Conservation (phyloP, 192 early-diverging fungal genomes). For the Linnemannia hyalina region DNA sequence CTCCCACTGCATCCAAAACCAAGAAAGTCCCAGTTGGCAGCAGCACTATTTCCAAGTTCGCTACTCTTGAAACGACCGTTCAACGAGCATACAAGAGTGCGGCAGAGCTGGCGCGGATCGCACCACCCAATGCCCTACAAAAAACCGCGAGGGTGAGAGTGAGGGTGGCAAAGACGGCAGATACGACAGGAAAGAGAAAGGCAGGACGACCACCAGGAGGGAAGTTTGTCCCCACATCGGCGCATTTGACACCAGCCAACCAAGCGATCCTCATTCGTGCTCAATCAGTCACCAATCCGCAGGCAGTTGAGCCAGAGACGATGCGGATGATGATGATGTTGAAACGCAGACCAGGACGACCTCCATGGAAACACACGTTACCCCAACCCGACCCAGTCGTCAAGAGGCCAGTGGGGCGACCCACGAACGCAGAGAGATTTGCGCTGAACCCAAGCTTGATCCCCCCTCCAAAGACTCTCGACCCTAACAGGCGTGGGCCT, state of each 20-base stretch:
- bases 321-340: constrained; percentile 2
- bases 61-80: background rate
- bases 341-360: constrained; percentile 21
- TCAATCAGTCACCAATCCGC: background rate
- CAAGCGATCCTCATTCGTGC: constrained; percentile 8
- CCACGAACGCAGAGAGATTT: constrained; percentile 11
- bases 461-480: background rate
- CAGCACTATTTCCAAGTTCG: background rate
- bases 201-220: constrained; percentile 13
- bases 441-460: constrained; percentile 11
- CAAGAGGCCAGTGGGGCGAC: constrained; percentile 27
- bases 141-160: background rate
- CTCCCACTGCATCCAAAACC: background rate
- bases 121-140: background rate
- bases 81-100: constrained; percentile 5
- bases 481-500: constrained; percentile 10
- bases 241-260: constrained; percentile 7
- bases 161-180: constrained; percentile 7
- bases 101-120: constrained; percentile 1
- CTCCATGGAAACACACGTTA: constrained; percentile 9
- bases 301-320: background rate
- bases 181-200: constrained; percentile 4
- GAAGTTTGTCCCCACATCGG: background rate
- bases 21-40: background rate
- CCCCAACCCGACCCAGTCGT: background rate